These are phyloP conservation scores for Stephanodiscus triporus DNA, from an alignment of 108 stramenopile genomes.

Conservation along the genomic window DNA sequence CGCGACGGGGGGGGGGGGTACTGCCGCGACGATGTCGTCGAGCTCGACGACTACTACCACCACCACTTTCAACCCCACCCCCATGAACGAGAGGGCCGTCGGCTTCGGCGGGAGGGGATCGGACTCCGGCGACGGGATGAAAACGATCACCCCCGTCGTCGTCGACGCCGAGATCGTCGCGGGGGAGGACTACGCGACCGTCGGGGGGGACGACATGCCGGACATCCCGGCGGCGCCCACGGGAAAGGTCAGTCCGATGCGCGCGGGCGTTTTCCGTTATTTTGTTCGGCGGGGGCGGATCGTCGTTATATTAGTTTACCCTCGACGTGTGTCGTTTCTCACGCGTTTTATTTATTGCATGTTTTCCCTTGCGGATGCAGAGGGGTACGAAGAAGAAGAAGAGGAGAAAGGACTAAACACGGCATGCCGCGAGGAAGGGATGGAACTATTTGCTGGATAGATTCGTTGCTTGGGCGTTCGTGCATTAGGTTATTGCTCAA, in stretches of 20 bases:
- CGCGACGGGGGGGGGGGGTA: slow-evolving; percentile 31
- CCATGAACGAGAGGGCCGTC: slow-evolving; percentile 77
- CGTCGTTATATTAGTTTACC: too few species aligned
- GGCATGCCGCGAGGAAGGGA: background rate
- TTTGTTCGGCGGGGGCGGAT: background rate
- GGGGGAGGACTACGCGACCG: slow-evolving; percentile 23
- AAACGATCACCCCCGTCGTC: slow-evolving; percentile 40
- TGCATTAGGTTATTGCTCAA: background rate
- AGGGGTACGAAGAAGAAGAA: slow-evolving; percentile 50
- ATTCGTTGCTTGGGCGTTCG: background rate
- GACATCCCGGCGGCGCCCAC: slow-evolving; percentile 30
- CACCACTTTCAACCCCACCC: slow-evolving; percentile 67
- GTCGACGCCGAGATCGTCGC: slow-evolving; percentile 61
- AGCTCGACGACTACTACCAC: slow-evolving; percentile 34
- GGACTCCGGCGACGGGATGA: slow-evolving; percentile 47
- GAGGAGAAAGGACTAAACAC: slow-evolving; percentile 18
- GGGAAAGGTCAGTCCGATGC: slow-evolving; percentile 36
- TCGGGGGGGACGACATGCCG: slow-evolving; percentile 15
- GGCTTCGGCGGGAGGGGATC: slow-evolving; percentile 62
- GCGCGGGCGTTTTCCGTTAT: background rate
- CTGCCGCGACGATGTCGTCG: slow-evolving; percentile 26
- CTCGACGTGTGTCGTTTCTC: background rate
- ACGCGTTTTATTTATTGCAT: background rate
- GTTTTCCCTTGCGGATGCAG: slow-evolving; percentile 4
- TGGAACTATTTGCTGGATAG: background rate